Evolutionary conservation across 73 alveolate species (phyloP).

Genomic region (Tetrahymena elliotti): DNA sequence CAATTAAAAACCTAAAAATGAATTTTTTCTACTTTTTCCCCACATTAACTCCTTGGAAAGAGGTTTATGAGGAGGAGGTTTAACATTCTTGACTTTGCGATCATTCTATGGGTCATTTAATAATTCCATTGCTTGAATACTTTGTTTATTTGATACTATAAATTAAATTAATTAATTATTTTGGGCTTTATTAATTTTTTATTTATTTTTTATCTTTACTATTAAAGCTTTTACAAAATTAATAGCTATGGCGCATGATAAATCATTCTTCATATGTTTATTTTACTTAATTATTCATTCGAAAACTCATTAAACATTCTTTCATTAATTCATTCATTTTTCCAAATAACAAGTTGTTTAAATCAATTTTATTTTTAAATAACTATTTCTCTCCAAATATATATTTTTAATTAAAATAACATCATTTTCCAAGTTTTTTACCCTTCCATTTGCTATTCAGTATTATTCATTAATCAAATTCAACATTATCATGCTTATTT

Average conservation of each 20-base stretch:
- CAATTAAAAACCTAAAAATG: neutral
- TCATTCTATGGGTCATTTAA: slow-evolving; percentile 30
- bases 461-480: too few species aligned
- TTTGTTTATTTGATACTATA: neutral
- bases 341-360: neutral
- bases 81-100: slow-evolving; percentile 26
- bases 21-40: slow-evolving; percentile 7
- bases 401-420: neutral
- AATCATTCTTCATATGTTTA: neutral
- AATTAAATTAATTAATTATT: neutral
- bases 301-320: neutral
- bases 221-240: neutral
- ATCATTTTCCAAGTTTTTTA: neutral
- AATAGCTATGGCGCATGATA: neutral
- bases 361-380: neutral
- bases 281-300: neutral
- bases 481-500: too few species aligned
- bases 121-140: slow-evolving; percentile 13
- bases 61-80: slow-evolving; percentile 44
- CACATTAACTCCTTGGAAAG: slow-evolving; percentile 20
- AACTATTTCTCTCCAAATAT: neutral
- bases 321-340: neutral
- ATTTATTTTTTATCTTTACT: neutral
- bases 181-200: neutral
- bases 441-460: neutral